Evolutionary conservation across 2,329 filamentous ascomycete species (phyloP), one percentile per base, ranked within the genome.

Genomic region (Massarina eburnea): DNA sequence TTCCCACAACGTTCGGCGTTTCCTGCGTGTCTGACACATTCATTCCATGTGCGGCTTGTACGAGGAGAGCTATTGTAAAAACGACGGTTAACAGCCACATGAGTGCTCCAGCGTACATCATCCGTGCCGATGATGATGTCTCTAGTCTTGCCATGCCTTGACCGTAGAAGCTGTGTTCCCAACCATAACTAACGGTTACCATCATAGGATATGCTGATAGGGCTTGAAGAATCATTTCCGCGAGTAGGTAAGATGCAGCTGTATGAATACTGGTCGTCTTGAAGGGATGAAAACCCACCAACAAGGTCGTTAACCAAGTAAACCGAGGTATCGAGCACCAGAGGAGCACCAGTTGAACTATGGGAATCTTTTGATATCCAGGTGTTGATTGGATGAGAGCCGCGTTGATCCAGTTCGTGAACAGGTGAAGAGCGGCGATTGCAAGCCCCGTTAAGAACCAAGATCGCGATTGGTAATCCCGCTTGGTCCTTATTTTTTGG

Each of bases 261-360:
- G 50, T 30, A 15, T 48, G 45, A 29, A 55, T 42, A 38, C 48
- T 48, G 4, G 45, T 51, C 4, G 18, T 30, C 26, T 54, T 30
- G 43, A 51, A 56, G 20, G 51, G 45, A 24, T 46, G 40, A 12
- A 49, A 4, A 30, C 32, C 26, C 33, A 54, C 32, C 19, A 64
- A n/a, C 24, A 60, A 39, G 20, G 54, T 38, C 3, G 44, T 22
- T n/a, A 62, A 22, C 62, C 61, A 67, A 17, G 62, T 41, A 18
- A 57, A 50, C 14, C 63, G 62, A 30, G 66, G 66, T 43, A 64
- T 58, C 19, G 62, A 49, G 55, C 62, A 66, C 62, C 62, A 70
- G 18, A 70, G 52, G 17, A 68, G 48, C 14, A 61, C 45, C 22
- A 70, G 39, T 41, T 59, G 43, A n/a, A 46, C 8, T 17, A 66